These are phyloP conservation scores for Elsinoe batatas DNA, from an alignment of 2,329 filamentous ascomycete genomes.

Conservation along the genomic window DNA sequence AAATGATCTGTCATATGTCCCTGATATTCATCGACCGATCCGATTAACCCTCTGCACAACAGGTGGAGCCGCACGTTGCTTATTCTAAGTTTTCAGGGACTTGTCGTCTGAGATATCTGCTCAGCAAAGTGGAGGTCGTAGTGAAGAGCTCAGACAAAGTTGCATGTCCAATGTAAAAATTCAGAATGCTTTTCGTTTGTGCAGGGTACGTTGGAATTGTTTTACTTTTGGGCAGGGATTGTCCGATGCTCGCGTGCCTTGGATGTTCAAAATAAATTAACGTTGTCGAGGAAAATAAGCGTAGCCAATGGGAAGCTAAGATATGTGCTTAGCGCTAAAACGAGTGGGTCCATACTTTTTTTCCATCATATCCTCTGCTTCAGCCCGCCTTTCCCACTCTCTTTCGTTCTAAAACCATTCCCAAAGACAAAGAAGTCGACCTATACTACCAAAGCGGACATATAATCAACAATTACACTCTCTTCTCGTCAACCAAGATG, in stretches of 20 bases:
- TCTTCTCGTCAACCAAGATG: slow-evolving; percentile 28
- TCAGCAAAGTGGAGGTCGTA: neutral
- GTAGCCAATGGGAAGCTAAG: neutral
- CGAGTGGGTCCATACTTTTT: slow-evolving; percentile 20
- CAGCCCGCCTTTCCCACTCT: slow-evolving; percentile 1
- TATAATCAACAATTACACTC: slow-evolving; percentile 17
- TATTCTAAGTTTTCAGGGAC: slow-evolving; percentile 19
- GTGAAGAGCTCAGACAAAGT: neutral
- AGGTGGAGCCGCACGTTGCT: slow-evolving; percentile 12
- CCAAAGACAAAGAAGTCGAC: slow-evolving; percentile 19
- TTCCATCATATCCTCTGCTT: slow-evolving; percentile 18
- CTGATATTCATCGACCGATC: slow-evolving; percentile 3
- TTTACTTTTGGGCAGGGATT: neutral
- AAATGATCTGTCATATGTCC: neutral
- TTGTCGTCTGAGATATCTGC: neutral
- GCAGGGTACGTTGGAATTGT: neutral
- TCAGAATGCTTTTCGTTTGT: neutral
- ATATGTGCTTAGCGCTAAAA: neutral
- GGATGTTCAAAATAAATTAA: neutral
- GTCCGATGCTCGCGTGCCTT: slow-evolving; percentile 11
- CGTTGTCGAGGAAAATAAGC: neutral
- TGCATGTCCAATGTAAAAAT: neutral
- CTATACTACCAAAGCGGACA: slow-evolving; percentile 14
- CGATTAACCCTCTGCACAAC: slow-evolving; percentile 9
- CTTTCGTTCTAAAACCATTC: slow-evolving; percentile 16